Evolutionary conservation across 495 filamentous ascomycete species (phyloP).

Genomic region (Hamigera avellanea): DNA sequence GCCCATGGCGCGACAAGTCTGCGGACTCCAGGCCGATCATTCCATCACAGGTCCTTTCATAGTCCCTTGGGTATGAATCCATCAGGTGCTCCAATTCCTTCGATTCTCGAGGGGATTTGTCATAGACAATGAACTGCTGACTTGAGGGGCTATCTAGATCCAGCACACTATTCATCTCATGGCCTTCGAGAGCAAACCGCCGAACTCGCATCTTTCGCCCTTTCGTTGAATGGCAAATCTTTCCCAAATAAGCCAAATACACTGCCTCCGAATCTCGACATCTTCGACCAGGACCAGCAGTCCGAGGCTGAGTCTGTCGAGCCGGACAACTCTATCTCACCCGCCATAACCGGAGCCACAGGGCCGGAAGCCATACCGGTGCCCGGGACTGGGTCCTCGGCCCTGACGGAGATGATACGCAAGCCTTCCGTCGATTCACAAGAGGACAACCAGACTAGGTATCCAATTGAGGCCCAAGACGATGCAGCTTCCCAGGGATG

Average conservation of each 20-base stretch:
- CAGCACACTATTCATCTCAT: slow-evolving; percentile 56
- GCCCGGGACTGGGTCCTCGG: slow-evolving; percentile 35
- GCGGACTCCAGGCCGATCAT: slow-evolving; percentile 64
- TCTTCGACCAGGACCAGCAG: slow-evolving; percentile 15
- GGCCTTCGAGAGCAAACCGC: slow-evolving; percentile 85
- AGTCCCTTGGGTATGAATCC: slow-evolving; percentile 45
- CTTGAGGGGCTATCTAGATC: slow-evolving; percentile 41
- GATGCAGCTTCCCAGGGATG: background rate
- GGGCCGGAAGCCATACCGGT: slow-evolving; percentile 9
- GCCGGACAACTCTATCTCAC: background rate
- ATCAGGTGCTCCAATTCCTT: background rate
- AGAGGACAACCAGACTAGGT: no score
- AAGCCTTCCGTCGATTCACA: slow-evolving; percentile 31
- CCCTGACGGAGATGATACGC: slow-evolving; percentile 52
- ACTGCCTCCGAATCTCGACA: slow-evolving; percentile 23
- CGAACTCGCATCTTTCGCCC: slow-evolving; percentile 76
- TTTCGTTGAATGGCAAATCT: slow-evolving; percentile 40
- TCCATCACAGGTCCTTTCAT: slow-evolving; percentile 63
- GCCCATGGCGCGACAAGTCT: slow-evolving; percentile 32
- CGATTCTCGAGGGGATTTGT: background rate
- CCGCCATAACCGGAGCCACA: slow-evolving; percentile 1
- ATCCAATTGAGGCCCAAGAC: background rate
- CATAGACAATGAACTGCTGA: slow-evolving; percentile 18
- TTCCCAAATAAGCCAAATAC: slow-evolving; percentile 21
- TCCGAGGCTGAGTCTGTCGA: background rate